A percentile compares a stretch with the other conserved stretches of the same genome.
Conservation (phyloP, 1,284 basidiomycete species). For the Psilocybe mexicana region DNA sequence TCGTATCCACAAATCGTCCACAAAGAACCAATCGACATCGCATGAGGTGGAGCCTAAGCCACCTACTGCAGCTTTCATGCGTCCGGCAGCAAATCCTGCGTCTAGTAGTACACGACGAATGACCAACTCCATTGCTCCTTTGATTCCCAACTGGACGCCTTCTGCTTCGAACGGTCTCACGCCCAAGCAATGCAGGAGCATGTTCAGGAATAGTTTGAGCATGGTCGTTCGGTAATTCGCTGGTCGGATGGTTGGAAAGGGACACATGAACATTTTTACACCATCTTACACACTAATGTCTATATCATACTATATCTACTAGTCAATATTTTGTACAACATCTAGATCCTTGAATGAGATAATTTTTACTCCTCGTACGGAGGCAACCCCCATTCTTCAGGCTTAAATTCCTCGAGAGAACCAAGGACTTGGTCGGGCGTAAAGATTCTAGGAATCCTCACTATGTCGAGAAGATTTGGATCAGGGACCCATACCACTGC, state of each 20-base stretch:
- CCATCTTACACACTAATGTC: not conserved
- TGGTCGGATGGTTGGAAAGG: not conserved
- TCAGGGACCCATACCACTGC: conserved; percentile 82
- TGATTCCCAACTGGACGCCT: conserved; percentile 23
- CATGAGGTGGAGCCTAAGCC: not conserved
- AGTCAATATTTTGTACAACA: not conserved
- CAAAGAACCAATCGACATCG: not conserved
- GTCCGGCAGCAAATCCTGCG: conserved; percentile 4
- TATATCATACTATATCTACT: not conserved
- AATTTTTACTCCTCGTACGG: conserved; percentile 43
- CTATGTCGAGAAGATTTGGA: conserved; percentile 53
- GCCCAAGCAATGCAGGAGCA: conserved; percentile 16
- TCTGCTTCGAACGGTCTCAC: conserved; percentile 9
- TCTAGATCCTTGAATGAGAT: not conserved
- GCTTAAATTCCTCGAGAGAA: conserved; percentile 67
- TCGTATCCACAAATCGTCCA: conserved; percentile 5
- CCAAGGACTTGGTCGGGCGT: conserved; percentile 54
- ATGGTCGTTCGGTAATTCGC: conserved; percentile 17
- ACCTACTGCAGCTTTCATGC: conserved; percentile 21
- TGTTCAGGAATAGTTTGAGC: conserved; percentile 23
- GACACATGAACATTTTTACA: not conserved
- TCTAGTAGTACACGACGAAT: conserved; percentile 11
- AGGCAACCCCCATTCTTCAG: conserved; percentile 77
- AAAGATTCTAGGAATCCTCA: conserved; percentile 33
- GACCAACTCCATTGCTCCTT: conserved; percentile 21